phyloP scores from a whole-genome alignment of 257 asterid species.

The Fraxinus excelsior region DNA sequence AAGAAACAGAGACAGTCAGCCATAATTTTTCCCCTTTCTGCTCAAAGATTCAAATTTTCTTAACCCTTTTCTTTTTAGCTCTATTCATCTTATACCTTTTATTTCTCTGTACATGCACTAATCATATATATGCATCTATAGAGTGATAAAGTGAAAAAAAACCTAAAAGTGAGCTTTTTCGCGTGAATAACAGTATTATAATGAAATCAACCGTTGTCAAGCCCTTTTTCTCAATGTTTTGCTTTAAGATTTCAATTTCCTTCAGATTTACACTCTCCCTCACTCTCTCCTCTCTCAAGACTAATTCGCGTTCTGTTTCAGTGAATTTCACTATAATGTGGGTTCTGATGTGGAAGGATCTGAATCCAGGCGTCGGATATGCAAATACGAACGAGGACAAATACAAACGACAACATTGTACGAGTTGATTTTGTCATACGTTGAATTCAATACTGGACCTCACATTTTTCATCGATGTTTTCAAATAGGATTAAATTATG shows the following conservation, averaged over 20 bases:
- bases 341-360: constrained; percentile 24
- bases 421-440: constrained; percentile 32
- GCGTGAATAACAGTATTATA: constrained; percentile 39
- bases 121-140: constrained; percentile 22
- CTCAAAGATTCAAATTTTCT: constrained; percentile 47
- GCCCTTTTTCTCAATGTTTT: constrained; percentile 18
- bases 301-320: constrained; percentile 16
- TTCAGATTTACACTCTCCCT: too few species aligned
- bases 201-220: constrained; percentile 36
- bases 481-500: neutral
- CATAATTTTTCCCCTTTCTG: constrained; percentile 43
- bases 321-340: neutral
- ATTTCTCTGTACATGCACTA: constrained; percentile 32
- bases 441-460: constrained; percentile 13
- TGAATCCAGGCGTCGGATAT: neutral
- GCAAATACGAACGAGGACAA: constrained; percentile 22
- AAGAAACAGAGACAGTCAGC: constrained; percentile 65
- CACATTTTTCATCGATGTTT: neutral
- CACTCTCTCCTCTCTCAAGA: constrained; percentile 24
- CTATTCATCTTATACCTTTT: constrained; percentile 33
- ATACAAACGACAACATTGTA: constrained; percentile 29
- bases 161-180: constrained; percentile 30
- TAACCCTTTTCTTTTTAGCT: constrained; percentile 49
- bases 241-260: constrained; percentile 22
- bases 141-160: neutral